A percentile compares a stretch with the other conserved stretches of the same genome.
Conservation (phyloP, 2,329 filamentous ascomycete species). For the Lachnellula occidentalis region DNA sequence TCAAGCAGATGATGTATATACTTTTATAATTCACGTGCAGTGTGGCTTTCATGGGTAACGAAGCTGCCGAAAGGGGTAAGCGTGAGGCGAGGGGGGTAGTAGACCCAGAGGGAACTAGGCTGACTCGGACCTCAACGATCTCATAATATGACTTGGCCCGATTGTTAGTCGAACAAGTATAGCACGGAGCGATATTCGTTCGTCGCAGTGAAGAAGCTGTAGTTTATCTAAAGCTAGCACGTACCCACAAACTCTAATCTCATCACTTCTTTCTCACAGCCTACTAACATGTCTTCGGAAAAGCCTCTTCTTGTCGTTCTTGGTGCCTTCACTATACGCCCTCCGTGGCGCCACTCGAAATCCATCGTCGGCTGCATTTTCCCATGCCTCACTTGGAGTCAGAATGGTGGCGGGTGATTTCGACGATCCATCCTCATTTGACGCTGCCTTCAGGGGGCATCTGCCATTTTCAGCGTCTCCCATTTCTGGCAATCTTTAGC, state of each 20-base stretch:
- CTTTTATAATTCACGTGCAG: too few relatives aligned
- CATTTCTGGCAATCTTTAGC: constrained; percentile 39
- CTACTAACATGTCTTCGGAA: constrained; percentile 4
- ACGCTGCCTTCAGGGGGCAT: constrained; percentile 39
- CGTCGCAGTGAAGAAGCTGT: background rate
- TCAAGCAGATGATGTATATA: too few relatives aligned
- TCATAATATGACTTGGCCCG: background rate
- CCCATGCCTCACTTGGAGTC: constrained; percentile 34
- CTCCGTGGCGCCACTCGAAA: constrained; percentile 44
- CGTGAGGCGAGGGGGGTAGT: background rate
- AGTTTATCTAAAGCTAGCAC: constrained; percentile 2
- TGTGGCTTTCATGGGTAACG: too few relatives aligned
- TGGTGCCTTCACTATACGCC: constrained; percentile 26
- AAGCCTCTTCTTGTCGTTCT: constrained; percentile 36
- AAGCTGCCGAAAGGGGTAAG: too few relatives aligned
- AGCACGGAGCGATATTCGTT: constrained; percentile 1
- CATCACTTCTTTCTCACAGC: background rate
- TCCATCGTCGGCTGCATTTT: constrained; percentile 30
- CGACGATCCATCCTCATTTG: constrained; percentile 34
- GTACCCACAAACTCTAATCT: constrained; percentile 1
- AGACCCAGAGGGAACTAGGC: constrained; percentile 7
- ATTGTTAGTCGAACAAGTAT: constrained; percentile 1
- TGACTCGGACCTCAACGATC: background rate
- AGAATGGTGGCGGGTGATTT: constrained; percentile 41
- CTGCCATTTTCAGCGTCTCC: constrained; percentile 49